phyloP scores from a whole-genome alignment of 1,139 yeast genomes.

The Yamadazyma atlantica region DNA sequence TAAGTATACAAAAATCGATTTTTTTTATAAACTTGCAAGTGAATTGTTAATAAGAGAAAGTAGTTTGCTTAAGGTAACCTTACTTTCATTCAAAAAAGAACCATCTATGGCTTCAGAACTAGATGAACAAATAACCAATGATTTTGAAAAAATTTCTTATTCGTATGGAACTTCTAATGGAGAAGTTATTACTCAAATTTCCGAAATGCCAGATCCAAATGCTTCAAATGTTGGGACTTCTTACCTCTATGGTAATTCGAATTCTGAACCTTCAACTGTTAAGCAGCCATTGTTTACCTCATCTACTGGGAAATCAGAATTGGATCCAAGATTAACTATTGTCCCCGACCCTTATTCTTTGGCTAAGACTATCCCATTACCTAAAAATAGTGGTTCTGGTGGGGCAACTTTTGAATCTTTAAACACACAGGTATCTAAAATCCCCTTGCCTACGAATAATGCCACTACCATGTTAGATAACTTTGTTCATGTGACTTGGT shows the following conservation, averaged over 20 bases:
- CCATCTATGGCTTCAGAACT: conserved; percentile 22
- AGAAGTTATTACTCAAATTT: conserved; percentile 52
- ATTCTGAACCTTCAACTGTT: conserved; percentile 24
- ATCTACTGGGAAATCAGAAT: conserved; percentile 56
- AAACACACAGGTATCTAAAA: conserved; percentile 46
- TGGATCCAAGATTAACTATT: conserved; percentile 64
- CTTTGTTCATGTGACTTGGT: conserved; percentile 86
- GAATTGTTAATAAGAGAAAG: conserved; percentile 76
- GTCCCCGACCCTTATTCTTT: conserved; percentile 60
- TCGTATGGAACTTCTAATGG: conserved; percentile 60
- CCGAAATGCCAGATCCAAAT: conserved; percentile 28
- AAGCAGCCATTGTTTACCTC: conserved; percentile 71
- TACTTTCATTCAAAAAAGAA: conserved; percentile 18
- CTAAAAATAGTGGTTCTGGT: conserved; percentile 21
- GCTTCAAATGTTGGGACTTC: conserved; percentile 16
- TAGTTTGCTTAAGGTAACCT: conserved; percentile 34
- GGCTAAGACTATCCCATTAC: conserved; percentile 59
- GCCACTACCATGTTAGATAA: conserved; percentile 69
- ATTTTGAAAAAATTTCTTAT: conserved; percentile 65
- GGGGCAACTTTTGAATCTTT: conserved; percentile 46
- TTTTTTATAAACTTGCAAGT: conserved; percentile 66
- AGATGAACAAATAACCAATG: conserved; percentile 41
- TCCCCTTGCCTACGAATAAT: conserved; percentile 57
- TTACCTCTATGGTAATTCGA: conserved; percentile 22
- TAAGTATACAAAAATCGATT: conserved; percentile 59